phyloP scores from a whole-genome alignment of 148 eudicot species.

The Rhododendron ovatum region DNA sequence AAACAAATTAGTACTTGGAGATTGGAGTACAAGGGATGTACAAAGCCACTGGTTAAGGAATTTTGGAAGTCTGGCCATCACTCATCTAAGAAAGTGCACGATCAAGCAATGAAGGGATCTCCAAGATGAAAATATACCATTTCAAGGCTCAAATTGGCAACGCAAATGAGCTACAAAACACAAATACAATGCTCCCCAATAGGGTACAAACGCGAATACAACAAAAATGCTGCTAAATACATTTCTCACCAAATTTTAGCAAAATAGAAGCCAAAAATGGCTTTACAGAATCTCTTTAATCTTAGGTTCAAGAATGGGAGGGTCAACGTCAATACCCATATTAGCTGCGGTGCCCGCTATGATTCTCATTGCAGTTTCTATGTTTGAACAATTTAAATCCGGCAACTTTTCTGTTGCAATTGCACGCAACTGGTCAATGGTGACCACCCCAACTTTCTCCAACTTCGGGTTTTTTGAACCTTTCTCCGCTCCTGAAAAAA shows the following conservation, averaged over 20 bases:
- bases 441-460: constrained; percentile 81
- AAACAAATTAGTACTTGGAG: neutral
- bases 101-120: neutral
- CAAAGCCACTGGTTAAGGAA: neutral
- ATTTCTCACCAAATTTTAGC: neutral
- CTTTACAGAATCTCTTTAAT: constrained; percentile 41
- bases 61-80: neutral
- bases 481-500: constrained; percentile 72
- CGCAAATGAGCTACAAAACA: neutral
- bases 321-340: constrained; percentile 94
- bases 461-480: constrained; percentile 84
- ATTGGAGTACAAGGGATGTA: neutral
- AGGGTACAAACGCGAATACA: neutral
- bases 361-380: constrained; percentile 96
- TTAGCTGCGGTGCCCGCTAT: constrained; percentile 97
- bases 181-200: neutral
- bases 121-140: neutral
- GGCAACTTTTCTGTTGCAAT: constrained; percentile 90
- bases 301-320: constrained; percentile 73
- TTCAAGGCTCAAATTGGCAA: neutral
- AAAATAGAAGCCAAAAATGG: neutral
- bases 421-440: constrained; percentile 67
- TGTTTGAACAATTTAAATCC: constrained; percentile 72
- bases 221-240: neutral
- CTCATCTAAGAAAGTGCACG: neutral